Percentiles rank a stretch among this genome's conserved stretches.
Conservation (phyloP, 768 basidiomycete genomes). For the Hypholoma sublateritium region DNA sequence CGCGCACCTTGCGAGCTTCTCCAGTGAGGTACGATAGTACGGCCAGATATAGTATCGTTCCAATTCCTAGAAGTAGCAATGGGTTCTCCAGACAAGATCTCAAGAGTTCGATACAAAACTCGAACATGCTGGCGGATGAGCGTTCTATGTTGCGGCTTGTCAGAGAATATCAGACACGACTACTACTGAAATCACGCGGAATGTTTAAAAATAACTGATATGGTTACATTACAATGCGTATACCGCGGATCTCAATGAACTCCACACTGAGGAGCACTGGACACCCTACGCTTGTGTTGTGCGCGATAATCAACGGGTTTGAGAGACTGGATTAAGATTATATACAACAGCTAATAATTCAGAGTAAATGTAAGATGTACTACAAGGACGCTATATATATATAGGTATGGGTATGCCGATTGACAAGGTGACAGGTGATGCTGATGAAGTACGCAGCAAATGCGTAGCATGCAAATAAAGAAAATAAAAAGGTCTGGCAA, state of each 20-base stretch:
- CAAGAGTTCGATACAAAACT: neutral
- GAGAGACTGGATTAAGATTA: neutral
- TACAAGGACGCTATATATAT: neutral
- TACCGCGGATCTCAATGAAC: no score
- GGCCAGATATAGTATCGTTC: neutral
- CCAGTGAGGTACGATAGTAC: neutral
- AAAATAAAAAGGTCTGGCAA: no score
- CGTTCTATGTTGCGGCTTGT: no score
- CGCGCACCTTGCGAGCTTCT: neutral
- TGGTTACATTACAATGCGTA: no score
- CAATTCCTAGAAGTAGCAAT: neutral
- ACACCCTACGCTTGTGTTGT: no score
- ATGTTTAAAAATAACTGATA: no score
- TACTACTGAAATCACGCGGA: no score
- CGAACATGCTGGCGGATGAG: neutral
- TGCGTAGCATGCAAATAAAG: no score
- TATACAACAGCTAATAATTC: constrained; percentile 7
- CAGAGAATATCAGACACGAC: no score
- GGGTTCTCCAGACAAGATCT: neutral
- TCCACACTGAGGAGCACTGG: no score
- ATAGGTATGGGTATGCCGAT: neutral
- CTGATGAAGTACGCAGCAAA: neutral
- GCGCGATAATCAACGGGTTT: neutral
- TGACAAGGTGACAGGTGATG: neutral
- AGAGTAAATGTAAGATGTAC: neutral